These are phyloP conservation scores for Magnaporthiopsis incrustans DNA, from an alignment of 2,329 filamentous ascomycete species.

Conservation along the genomic window DNA sequence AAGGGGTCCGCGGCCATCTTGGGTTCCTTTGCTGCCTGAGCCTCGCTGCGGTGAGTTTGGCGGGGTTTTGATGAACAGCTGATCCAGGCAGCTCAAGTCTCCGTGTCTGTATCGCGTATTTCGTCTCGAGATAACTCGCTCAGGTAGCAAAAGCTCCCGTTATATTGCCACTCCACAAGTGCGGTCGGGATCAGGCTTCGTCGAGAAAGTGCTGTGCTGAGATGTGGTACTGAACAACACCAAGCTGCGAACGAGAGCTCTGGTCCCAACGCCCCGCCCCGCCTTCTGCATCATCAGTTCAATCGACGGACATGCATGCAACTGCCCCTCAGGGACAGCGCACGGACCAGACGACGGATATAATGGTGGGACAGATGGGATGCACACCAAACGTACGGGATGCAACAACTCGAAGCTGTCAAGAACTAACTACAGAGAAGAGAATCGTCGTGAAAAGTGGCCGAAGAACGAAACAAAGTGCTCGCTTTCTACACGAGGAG, in stretches of 20 bases:
- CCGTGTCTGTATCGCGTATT: not conserved
- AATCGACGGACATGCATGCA: not conserved
- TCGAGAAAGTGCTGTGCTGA: too few species aligned
- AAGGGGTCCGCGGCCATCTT: conserved; percentile 51
- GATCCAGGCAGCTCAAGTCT: not conserved
- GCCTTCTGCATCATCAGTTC: not conserved
- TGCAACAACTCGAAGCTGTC: not conserved
- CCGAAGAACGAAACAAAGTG: not conserved
- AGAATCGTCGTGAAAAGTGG: not conserved
- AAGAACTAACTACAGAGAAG: not conserved
- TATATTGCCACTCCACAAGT: not conserved
- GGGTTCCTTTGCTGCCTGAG: not conserved
- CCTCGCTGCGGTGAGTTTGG: not conserved
- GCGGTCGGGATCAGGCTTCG: too few species aligned
- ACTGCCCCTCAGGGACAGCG: not conserved
- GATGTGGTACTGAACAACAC: not conserved
- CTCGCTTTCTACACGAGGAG: not conserved
- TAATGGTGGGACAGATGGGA: too few species aligned
- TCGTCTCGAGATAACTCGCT: not conserved
- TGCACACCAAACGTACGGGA: too few species aligned
- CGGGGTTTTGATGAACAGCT: not conserved
- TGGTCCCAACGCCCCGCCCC: not conserved
- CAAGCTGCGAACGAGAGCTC: not conserved
- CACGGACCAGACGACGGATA: not conserved
- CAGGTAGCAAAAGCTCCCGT: too few species aligned